Conservation (phyloP, 2,329 filamentous ascomycete species). For the Cordyceps farinosa region DNA sequence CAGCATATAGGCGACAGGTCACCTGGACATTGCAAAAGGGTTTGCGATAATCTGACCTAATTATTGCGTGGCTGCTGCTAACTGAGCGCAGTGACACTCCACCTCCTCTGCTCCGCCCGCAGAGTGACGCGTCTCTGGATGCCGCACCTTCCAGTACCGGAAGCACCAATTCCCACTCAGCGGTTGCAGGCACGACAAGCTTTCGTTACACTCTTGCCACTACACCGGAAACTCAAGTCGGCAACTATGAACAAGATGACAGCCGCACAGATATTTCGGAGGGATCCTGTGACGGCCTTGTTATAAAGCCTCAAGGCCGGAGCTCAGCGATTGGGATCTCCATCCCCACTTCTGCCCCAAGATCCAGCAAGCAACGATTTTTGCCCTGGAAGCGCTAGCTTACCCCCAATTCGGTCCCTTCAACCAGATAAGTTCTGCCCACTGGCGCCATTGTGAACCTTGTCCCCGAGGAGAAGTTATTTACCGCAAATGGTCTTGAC, state of each 20-base stretch:
- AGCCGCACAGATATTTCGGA: background rate
- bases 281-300: background rate
- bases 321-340: background rate
- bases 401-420: background rate
- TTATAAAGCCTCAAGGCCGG: background rate
- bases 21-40: no score
- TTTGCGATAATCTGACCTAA: no score
- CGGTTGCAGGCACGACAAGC: background rate
- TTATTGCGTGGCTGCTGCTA: no score
- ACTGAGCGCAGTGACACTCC: no score
- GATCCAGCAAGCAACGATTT: background rate
- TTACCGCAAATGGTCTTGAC: background rate
- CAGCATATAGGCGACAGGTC: no score
- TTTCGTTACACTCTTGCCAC: background rate
- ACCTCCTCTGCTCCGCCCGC: background rate
- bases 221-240: background rate
- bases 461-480: background rate
- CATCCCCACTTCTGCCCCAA: background rate
- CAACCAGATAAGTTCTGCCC: background rate
- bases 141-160: background rate
- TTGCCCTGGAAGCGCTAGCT: background rate
- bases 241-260: background rate
- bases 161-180: background rate
- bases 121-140: background rate
- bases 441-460: background rate